Evolutionary conservation across 306 rosid species (phyloP), one percentile per base, ranked within the genome.

Genomic region (Quercus wislizeni): DNA sequence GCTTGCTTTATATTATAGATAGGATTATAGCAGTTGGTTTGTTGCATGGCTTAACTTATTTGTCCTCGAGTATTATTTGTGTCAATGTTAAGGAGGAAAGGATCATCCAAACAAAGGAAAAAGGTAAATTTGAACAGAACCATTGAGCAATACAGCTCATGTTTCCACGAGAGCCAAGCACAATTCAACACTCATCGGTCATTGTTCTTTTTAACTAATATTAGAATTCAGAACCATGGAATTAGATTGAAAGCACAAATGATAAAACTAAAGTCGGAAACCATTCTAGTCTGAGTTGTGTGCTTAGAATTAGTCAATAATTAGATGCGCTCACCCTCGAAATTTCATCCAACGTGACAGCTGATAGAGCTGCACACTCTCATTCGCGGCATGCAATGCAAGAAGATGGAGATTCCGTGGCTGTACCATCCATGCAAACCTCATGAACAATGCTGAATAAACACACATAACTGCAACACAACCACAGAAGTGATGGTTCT

Each of bases 351-450:
- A 90, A 58, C 97, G 90, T 21, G 94, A 86, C 81, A 87, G 72
- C 62, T 88, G 94, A 76, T 88, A 90, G 71, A 92, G 88, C 77
- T 92, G 97, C 62, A 88, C 94, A 25, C 91, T 85, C 86, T 92
- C 94, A 75, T 92, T 92, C 6, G 91, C 81, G 59, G 58, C 89
- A 83, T 92, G 97, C 41, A 90, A 92, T 2, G 74, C 94, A 25
- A 92, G 86, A 78, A 92, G 97, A 63, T 85, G 81, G 77, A 83
- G 85, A 79, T 92, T 92, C 54, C 94, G 89, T 43, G 97, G 97
- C 63, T 80, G 90, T 28, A 92, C 92, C 94, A 92, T 90, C 92
- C 92, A 92, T 73, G 94, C 89, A 71, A 92, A 92, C 83, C 97
- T 86, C 97, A 92, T 92, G 86, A 86, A 86, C 83, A 90, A 30